These are phyloP conservation scores for Dictyostelium brefeldianum DNA, from an alignment of 78 protist species.

Conservation along the genomic window DNA sequence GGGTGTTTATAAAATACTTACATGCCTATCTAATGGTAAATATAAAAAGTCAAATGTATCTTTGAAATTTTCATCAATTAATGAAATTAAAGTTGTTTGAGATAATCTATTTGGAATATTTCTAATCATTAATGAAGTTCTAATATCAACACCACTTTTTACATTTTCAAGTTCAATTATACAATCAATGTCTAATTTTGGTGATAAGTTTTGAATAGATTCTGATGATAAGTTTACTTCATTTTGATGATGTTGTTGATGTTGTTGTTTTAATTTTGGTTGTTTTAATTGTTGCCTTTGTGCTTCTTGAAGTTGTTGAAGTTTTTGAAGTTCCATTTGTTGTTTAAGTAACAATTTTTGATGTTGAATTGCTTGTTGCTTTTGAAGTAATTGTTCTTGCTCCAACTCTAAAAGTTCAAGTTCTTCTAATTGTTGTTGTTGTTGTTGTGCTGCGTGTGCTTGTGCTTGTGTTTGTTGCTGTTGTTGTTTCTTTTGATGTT, in stretches of 20 bases:
- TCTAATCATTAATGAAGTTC: constrained; percentile 92
- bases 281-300: not conserved
- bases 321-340: not conserved
- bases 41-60: constrained; percentile 92
- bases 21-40: constrained; percentile 92
- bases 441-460: too few relatives aligned
- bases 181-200: constrained; percentile 5
- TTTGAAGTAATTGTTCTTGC: not conserved
- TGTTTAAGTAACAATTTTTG: not conserved
- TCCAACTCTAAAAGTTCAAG: not conserved
- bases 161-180: constrained; percentile 52
- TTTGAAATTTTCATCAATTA: constrained; percentile 80
- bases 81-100: constrained; percentile 66
- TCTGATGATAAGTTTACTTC: too few relatives aligned
- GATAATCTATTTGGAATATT: constrained; percentile 94
- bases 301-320: too few relatives aligned
- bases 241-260: not conserved
- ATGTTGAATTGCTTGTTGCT: not conserved
- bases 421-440: not conserved
- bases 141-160: constrained; percentile 61
- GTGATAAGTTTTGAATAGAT: not conserved
- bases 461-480: not conserved
- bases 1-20: constrained; percentile 1
- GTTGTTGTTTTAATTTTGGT: not conserved
- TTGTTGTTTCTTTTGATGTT: not conserved